Conservation (phyloP, 1,284 basidiomycete genomes). For the Boletellus sp. region DNA sequence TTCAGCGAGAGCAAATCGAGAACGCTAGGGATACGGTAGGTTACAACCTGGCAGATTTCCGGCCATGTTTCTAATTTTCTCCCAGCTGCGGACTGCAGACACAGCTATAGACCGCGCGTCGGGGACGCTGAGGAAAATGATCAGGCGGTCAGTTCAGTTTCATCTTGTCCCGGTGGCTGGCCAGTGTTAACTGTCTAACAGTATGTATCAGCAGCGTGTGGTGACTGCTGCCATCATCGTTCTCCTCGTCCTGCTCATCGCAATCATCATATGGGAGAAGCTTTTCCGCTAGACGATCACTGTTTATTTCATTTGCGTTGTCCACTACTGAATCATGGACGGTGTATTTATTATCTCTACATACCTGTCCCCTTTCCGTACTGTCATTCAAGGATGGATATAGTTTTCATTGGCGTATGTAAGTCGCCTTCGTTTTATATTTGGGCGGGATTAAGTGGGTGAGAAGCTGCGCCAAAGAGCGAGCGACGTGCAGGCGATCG, state of each 20-base stretch:
- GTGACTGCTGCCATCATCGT: slow-evolving; percentile 67
- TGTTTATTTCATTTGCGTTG: slow-evolving; percentile 13
- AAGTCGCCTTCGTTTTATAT: slow-evolving; percentile 7
- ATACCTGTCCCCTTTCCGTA: slow-evolving; percentile 15
- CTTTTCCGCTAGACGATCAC: slow-evolving; percentile 37
- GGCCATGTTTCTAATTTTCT: slow-evolving; percentile 8
- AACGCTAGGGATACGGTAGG: slow-evolving; percentile 86
- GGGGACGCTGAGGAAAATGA: slow-evolving; percentile 74
- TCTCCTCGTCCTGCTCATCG: slow-evolving; percentile 67
- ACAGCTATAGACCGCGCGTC: slow-evolving; percentile 70
- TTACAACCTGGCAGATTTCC: slow-evolving; percentile 7
- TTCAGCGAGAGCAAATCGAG: slow-evolving; percentile 94
- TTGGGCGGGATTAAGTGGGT: too few species aligned
- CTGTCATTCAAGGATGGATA: not conserved
- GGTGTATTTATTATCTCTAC: slow-evolving; percentile 30
- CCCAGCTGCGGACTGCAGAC: slow-evolving; percentile 66
- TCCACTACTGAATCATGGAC: slow-evolving; percentile 16
- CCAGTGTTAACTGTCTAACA: slow-evolving; percentile 35
- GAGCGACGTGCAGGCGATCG: too few species aligned
- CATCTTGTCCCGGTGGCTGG: slow-evolving; percentile 3
- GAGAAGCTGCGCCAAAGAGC: too few species aligned
- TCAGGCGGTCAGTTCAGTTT: slow-evolving; percentile 53
- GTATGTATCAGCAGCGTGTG: slow-evolving; percentile 80
- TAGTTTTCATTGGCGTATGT: slow-evolving; percentile 7
- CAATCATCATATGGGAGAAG: slow-evolving; percentile 71